Base-by-base conservation (phyloP, 1,284 basidiomycete genomes). In the Ganoderma boninense region DNA sequence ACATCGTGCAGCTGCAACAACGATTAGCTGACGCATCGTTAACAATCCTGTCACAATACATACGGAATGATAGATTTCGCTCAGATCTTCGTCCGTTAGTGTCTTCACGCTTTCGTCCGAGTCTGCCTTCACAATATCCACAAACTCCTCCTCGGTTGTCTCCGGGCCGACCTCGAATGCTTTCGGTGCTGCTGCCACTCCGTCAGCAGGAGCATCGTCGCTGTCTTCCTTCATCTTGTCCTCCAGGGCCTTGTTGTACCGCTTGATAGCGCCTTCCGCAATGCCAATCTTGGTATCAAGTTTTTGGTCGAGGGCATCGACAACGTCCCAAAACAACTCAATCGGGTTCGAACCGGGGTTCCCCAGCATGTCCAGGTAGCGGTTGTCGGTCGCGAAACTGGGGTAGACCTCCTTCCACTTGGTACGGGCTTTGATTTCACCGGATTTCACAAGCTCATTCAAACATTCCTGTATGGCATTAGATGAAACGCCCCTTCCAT, bases 241-340 rank as follows among this genome's bases (percentile, higher is more conserved):
- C 75, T 75, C 70, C 40, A 69, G 57, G 59, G 68, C 29, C 63
- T 81, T 75, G 68, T 89, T 89, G 79, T 82, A 80, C 59, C 85
- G 82, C 70, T 84, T 85, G 72, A 95, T 85, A 2, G 87, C 89
- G 46, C 85, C 87, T 72, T 93, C 90, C 0, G 92, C 88, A 13
- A 87, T 72, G 11, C 84, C 84, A 32, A 95, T 90, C 76, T 94
- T 93, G 32, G 87, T 86, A 73, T 97, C 96, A 14, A 98, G 87
- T 74, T 92, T 88, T 77, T 96, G 92, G 76, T 96, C 95, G 4
- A 98, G 86, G 52, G 87, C 87, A 81, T 99, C 97, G 54, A 98
- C 92, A 5, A 89, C 80, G 80, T 99, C 97, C 95, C 96, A 98
- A 83, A 98, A 99, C 13, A 99, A 87, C 74, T 99, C 97, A 54